Conservation (phyloP, 371 early-diverging fungal species). For the Apophysomyces sp. region DNA sequence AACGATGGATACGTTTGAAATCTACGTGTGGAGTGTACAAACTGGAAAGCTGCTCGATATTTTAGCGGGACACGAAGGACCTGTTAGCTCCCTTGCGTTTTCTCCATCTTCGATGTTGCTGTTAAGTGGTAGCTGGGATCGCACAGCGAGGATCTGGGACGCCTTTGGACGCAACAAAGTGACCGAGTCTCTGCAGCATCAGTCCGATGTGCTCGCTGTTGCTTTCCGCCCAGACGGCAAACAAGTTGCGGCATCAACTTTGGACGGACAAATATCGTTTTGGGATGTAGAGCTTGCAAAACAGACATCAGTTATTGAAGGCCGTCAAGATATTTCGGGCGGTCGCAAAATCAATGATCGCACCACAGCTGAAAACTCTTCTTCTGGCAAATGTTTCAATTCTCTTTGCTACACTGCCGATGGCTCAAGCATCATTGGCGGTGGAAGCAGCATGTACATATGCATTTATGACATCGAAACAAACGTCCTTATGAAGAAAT, state of each 20-base stretch:
- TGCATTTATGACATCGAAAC: slow-evolving; percentile 91
- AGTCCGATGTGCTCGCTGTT: slow-evolving; percentile 85
- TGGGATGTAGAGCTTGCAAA: slow-evolving; percentile 83
- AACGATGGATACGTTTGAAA: slow-evolving; percentile 93
- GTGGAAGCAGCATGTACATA: slow-evolving; percentile 93
- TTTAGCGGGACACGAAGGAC: slow-evolving; percentile 92
- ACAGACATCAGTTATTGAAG: slow-evolving; percentile 81
- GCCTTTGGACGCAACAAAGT: slow-evolving; percentile 85
- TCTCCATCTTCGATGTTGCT: slow-evolving; percentile 76
- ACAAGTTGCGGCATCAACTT: slow-evolving; percentile 82
- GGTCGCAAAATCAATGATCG: slow-evolving; percentile 80
- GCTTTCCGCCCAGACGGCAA: slow-evolving; percentile 91
- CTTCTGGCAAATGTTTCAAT: slow-evolving; percentile 88
- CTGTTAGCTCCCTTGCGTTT: slow-evolving; percentile 85
- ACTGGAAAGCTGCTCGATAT: slow-evolving; percentile 96
- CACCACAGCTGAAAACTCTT: slow-evolving; percentile 80
- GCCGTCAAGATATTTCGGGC: slow-evolving; percentile 89
- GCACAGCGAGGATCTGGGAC: slow-evolving; percentile 92
- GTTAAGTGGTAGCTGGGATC: slow-evolving; percentile 94
- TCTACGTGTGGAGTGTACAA: slow-evolving; percentile 97
- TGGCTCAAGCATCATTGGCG: slow-evolving; percentile 87
- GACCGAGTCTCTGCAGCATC: slow-evolving; percentile 79
- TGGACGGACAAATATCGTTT: slow-evolving; percentile 92
- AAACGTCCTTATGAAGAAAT: slow-evolving; percentile 80
- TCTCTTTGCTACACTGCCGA: slow-evolving; percentile 94